These are phyloP conservation scores for Metschnikowia kofuensis DNA, from an alignment of 805 yeast genomes.

Conservation along the genomic window DNA sequence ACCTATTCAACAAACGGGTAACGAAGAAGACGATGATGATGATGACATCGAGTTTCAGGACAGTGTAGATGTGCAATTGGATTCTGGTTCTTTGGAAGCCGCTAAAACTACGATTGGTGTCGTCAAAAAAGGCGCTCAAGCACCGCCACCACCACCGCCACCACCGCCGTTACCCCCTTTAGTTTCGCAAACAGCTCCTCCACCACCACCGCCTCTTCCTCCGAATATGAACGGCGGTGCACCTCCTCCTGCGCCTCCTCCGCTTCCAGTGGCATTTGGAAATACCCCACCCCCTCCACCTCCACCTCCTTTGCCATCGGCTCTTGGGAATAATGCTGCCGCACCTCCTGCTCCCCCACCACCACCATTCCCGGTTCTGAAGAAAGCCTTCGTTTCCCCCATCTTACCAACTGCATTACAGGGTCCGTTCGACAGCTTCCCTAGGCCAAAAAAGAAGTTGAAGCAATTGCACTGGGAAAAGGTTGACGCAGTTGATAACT, in stretches of 20 bases:
- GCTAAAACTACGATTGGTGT: too few species aligned
- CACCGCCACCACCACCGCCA: constrained; percentile 16
- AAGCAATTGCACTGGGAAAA: constrained; percentile 86
- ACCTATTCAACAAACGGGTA: constrained; percentile 27
- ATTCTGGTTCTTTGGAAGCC: too few species aligned
- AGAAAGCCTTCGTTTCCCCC: constrained; percentile 6
- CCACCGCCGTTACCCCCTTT: constrained; percentile 17
- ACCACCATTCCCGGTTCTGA: constrained; percentile 1
- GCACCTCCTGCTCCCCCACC: constrained; percentile 30
- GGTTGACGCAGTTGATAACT: constrained; percentile 42
- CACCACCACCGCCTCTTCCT: constrained; percentile 14
- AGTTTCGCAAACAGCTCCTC: neutral
- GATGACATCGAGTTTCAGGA: constrained; percentile 1
- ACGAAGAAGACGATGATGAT: constrained; percentile 14
- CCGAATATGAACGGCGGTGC: constrained; percentile 13
- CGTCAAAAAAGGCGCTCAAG: too few species aligned
- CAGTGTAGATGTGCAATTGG: too few species aligned
- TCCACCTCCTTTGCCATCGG: constrained; percentile 22
- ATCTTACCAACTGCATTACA: constrained; percentile 12
- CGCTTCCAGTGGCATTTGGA: constrained; percentile 17
- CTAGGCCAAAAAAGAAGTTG: constrained; percentile 57
- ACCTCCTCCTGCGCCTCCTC: constrained; percentile 23
- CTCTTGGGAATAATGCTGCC: constrained; percentile 20
- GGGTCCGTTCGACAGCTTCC: constrained; percentile 44
- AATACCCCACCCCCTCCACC: constrained; percentile 15